Percentiles rank a stretch among this genome's conserved stretches.
These are phyloP conservation scores for Begonia fuchsioides DNA, from an alignment of 306 rosid species.

Conservation along the genomic window DNA sequence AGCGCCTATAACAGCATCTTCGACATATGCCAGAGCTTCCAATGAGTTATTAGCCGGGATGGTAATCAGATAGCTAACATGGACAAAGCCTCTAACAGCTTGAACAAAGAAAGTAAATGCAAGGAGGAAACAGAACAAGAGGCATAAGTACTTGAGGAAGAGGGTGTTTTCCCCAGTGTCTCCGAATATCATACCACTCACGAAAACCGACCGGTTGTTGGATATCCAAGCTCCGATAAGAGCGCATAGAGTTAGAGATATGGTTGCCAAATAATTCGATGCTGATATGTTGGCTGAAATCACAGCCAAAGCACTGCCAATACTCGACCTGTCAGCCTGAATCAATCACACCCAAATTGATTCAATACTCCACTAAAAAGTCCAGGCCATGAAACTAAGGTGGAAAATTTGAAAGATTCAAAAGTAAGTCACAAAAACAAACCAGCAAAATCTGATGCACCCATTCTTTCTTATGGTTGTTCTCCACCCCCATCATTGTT, in stretches of 20 bases:
- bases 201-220: constrained; percentile 18
- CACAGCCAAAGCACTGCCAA: constrained; percentile 31
- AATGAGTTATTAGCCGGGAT: constrained; percentile 37
- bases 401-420: no score
- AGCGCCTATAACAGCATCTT: constrained; percentile 54
- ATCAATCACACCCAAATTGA: background rate
- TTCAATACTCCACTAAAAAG: no score
- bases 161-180: constrained; percentile 32
- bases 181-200: constrained; percentile 44
- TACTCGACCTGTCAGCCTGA: constrained; percentile 34
- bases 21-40: constrained; percentile 18
- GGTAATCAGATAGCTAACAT: constrained; percentile 56
- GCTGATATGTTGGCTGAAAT: constrained; percentile 45
- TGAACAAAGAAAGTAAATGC: constrained; percentile 63
- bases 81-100: constrained; percentile 61
- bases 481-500: constrained; percentile 61
- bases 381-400: no score
- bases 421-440: constrained; percentile 1
- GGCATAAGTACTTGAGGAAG: constrained; percentile 47
- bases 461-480: constrained; percentile 61
- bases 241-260: constrained; percentile 50
- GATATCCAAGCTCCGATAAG: constrained; percentile 74
- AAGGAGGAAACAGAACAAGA: constrained; percentile 50
- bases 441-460: constrained; percentile 62
- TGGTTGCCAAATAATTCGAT: constrained; percentile 45